phyloP scores from a whole-genome alignment of 257 asterid species.

The Gentiana dahurica region DNA sequence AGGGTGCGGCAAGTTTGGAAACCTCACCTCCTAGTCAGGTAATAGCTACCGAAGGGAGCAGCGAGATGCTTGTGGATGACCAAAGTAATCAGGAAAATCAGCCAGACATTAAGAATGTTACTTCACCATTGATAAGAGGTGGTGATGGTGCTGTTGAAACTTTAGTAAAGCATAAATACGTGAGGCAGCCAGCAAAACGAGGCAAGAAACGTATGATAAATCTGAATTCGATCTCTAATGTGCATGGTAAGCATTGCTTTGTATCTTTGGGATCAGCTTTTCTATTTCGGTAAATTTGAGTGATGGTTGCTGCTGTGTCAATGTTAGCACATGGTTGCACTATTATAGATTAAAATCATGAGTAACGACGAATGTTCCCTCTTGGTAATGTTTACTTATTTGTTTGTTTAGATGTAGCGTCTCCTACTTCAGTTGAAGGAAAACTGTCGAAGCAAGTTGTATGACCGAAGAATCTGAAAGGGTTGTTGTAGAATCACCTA shows the following conservation, averaged over 20 bases:
- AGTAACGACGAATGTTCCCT: not conserved
- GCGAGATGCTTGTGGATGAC: conserved; percentile 12
- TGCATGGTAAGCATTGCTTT: conserved; percentile 25
- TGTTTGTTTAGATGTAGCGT: conserved; percentile 16
- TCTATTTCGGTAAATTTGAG: not conserved
- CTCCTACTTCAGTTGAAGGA: conserved; percentile 18
- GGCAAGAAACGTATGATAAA: conserved; percentile 23
- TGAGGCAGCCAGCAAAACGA: conserved; percentile 26
- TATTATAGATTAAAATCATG: not conserved
- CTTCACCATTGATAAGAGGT: conserved; percentile 10
- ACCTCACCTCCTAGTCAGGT: conserved; percentile 13
- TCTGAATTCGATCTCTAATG: conserved; percentile 21
- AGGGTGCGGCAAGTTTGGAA: conserved; percentile 15
- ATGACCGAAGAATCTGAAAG: conserved; percentile 11
- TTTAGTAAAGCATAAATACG: conserved; percentile 18
- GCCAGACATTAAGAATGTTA: conserved; percentile 8
- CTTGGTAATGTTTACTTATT: not conserved
- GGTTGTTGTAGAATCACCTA: conserved; percentile 18
- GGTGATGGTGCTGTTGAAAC: conserved; percentile 22
- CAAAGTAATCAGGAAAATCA: conserved; percentile 17
- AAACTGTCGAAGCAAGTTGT: conserved; percentile 13
- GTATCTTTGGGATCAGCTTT: not conserved
- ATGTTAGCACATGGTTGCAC: not conserved
- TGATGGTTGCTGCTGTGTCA: not conserved
- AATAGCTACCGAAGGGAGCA: conserved; percentile 8